Conservation (phyloP, 768 basidiomycete species). For the Lactarius psammicola region DNA sequence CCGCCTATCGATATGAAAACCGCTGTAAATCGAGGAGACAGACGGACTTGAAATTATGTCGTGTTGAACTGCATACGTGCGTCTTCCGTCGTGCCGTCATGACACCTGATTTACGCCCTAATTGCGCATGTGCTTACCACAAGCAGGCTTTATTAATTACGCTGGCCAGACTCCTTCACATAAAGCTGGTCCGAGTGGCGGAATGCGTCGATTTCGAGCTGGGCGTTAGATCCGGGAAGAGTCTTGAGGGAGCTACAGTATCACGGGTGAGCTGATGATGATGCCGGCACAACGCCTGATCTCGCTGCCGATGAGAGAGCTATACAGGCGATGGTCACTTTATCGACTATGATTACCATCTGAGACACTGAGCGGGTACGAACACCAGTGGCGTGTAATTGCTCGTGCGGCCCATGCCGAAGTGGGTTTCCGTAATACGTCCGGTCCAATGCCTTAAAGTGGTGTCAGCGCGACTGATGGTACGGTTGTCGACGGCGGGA, state of each 20-base stretch:
- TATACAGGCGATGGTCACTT: background rate
- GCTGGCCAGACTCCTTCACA: background rate
- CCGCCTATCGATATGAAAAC: no score
- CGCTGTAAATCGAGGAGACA: background rate
- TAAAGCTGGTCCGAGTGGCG: background rate
- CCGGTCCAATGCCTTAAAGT: background rate
- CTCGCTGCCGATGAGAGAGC: background rate
- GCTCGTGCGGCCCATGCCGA: background rate
- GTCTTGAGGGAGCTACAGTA: no score
- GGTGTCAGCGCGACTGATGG: background rate
- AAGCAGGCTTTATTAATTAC: background rate
- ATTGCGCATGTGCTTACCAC: background rate
- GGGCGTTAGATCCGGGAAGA: background rate
- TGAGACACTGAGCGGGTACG: background rate
- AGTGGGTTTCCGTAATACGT: background rate
- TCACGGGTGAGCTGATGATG: background rate
- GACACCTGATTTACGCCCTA: background rate
- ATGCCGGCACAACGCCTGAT: background rate
- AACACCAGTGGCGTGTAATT: background rate
- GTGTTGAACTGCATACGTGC: background rate
- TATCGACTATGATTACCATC: background rate
- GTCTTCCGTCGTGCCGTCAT: background rate
- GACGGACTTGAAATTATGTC: background rate
- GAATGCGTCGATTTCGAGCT: background rate
- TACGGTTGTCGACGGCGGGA: no score